Conservation (phyloP, 768 basidiomycete genomes). For the Suillus ampliporus region DNA sequence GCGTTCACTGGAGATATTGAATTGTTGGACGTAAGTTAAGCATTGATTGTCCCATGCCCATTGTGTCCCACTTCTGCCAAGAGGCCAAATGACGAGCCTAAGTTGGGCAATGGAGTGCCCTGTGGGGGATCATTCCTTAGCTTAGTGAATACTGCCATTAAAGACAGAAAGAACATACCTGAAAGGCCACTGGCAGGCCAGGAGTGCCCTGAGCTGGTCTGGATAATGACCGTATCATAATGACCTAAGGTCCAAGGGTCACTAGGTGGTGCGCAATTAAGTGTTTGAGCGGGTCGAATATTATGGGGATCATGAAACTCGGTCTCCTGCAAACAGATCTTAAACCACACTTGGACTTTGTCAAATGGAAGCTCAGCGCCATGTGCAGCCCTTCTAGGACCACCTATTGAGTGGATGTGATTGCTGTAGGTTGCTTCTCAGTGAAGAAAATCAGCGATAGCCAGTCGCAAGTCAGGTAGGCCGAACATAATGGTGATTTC, state of each 20-base stretch:
- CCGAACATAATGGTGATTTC: conserved; percentile 26
- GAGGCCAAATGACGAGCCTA: conserved; percentile 1
- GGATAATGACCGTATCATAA: conserved; percentile 3
- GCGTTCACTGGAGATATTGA: conserved; percentile 30
- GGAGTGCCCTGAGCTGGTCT: neutral
- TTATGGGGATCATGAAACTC: neutral
- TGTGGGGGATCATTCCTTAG: no score
- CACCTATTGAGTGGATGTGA: no score
- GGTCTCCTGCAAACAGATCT: conserved; percentile 12
- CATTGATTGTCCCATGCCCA: conserved; percentile 9
- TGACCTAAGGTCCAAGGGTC: neutral
- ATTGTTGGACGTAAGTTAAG: conserved; percentile 33
- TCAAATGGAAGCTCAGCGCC: no score
- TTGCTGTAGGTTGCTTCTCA: no score
- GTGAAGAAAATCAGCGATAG: conserved; percentile 15
- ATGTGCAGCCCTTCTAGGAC: no score
- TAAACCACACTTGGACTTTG: no score
- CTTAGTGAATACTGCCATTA: no score
- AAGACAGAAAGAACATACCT: neutral
- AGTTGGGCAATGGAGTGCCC: conserved; percentile 12
- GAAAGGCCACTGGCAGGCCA: conserved; percentile 10
- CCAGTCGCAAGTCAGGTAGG: conserved; percentile 32
- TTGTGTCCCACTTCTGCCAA: neutral
- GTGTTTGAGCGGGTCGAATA: conserved; percentile 6
- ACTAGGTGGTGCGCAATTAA: conserved; percentile 2